Evolutionary conservation across 148 eudicot species (phyloP).

Genomic region (Cornus kousa): DNA sequence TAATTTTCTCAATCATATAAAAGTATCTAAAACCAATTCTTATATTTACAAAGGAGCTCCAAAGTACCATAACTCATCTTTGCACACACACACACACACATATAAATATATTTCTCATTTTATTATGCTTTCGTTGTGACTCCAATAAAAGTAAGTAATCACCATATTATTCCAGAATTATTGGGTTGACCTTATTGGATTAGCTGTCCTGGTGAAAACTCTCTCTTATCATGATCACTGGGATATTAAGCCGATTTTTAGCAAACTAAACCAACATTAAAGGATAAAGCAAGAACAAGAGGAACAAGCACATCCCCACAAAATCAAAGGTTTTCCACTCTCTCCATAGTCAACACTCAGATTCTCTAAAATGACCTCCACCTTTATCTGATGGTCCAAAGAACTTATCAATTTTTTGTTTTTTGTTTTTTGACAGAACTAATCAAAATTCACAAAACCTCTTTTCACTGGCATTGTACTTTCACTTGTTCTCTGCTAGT

Average conservation of each 20-base stretch:
- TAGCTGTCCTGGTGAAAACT: too few relatives aligned
- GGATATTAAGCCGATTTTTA: too few relatives aligned
- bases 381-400: background rate
- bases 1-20: too few relatives aligned
- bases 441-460: background rate
- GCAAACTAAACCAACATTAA: background rate
- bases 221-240: too few relatives aligned
- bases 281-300: conserved; percentile 5
- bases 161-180: background rate
- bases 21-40: too few relatives aligned
- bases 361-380: background rate
- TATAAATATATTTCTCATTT: too few relatives aligned
- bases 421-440: background rate
- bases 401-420: too few relatives aligned
- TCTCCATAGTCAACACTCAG: background rate
- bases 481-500: too few relatives aligned
- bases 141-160: background rate
- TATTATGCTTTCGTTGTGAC: too few relatives aligned
- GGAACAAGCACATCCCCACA: conserved; percentile 4
- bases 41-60: too few relatives aligned
- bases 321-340: background rate
- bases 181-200: background rate
- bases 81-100: too few relatives aligned
- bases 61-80: too few relatives aligned
- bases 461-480: background rate